Conservation (phyloP, 768 basidiomycete species). For the Trametes coccinea region DNA sequence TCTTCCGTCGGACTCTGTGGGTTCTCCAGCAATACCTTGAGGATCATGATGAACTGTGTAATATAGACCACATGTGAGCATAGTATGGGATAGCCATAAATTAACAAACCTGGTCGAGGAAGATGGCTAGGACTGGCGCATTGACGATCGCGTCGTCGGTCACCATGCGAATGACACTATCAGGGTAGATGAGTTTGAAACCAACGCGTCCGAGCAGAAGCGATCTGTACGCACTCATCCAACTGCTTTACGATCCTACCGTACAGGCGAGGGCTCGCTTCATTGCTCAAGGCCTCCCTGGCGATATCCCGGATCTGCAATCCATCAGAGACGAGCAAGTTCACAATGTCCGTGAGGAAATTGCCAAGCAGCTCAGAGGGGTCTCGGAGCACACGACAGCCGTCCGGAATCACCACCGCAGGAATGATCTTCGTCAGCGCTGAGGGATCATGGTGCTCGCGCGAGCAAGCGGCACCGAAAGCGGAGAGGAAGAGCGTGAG, state of each 20-base stretch:
- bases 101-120: constrained; percentile 69
- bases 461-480: constrained; percentile 64
- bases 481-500: constrained; percentile 76
- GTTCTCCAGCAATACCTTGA: constrained; percentile 80
- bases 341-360: constrained; percentile 71
- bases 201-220: no score
- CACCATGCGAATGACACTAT: constrained; percentile 54
- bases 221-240: constrained; percentile 58
- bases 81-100: background rate
- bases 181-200: no score
- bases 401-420: constrained; percentile 61
- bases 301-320: constrained; percentile 75
- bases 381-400: constrained; percentile 63
- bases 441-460: constrained; percentile 51
- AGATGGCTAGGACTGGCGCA: constrained; percentile 47
- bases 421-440: constrained; percentile 58
- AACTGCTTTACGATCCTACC: constrained; percentile 66
- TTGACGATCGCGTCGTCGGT: constrained; percentile 48
- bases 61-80: background rate
- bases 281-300: constrained; percentile 76
- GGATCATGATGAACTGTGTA: constrained; percentile 65
- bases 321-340: constrained; percentile 61
- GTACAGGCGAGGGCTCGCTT: constrained; percentile 73
- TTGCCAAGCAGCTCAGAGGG: constrained; percentile 57
- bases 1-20: constrained; percentile 56